Conservation (phyloP, 768 basidiomycete genomes). For the Pulveroboletus frians region DNA sequence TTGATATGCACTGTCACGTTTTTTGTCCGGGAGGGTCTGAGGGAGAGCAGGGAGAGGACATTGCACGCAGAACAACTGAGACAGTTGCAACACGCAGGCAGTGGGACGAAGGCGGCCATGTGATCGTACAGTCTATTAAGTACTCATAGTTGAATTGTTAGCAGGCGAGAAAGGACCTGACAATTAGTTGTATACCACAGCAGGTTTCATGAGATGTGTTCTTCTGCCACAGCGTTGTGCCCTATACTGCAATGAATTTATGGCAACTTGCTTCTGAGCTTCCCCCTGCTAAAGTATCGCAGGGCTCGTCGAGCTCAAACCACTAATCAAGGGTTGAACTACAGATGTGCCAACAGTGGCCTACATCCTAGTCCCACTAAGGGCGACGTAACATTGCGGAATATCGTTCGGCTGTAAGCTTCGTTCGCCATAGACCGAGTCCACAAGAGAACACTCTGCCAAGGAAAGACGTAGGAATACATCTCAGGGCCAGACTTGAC, state of each 20-base stretch:
- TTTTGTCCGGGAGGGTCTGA: conserved; percentile 10
- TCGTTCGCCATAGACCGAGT: too few relatives aligned
- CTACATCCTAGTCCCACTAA: neutral
- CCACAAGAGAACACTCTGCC: too few relatives aligned
- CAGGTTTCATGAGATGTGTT: neutral
- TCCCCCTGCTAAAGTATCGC: neutral
- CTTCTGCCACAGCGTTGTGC: neutral
- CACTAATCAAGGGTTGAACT: too few relatives aligned
- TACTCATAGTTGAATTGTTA: neutral
- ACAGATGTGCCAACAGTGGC: neutral
- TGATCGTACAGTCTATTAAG: conserved; percentile 1
- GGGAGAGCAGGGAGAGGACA: conserved; percentile 18
- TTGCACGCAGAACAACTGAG: conserved; percentile 15
- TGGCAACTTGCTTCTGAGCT: neutral
- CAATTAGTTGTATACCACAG: neutral
- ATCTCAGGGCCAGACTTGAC: neutral
- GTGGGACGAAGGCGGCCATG: neutral
- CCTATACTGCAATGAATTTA: neutral
- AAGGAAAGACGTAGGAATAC: neutral
- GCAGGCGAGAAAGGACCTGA: neutral
- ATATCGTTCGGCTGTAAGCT: too few relatives aligned
- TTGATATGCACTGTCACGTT: conserved; percentile 15
- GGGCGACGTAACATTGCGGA: neutral
- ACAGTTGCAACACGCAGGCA: neutral
- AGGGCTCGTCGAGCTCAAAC: too few relatives aligned